Evolutionary conservation across 352 stramenopile species (phyloP).

Genomic region (Pythium angustatum): DNA sequence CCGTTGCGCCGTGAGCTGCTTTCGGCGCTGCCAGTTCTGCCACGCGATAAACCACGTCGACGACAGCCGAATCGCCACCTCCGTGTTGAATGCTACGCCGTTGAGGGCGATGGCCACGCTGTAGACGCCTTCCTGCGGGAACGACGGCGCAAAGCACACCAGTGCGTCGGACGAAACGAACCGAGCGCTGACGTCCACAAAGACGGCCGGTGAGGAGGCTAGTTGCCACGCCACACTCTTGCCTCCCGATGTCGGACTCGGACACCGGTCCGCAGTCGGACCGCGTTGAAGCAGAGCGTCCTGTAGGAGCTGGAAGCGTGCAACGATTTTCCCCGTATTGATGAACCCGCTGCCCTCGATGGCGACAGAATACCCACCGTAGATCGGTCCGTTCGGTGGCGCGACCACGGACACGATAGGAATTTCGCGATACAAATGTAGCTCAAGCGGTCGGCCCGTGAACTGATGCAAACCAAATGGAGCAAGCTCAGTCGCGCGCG

Average conservation of each 20-base stretch:
- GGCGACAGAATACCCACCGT: conserved; percentile 60
- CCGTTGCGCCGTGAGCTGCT: conserved; percentile 32
- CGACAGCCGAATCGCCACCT: conserved; percentile 32
- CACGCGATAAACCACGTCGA: conserved; percentile 74
- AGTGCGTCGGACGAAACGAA: conserved; percentile 56
- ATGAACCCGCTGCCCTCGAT: conserved; percentile 67
- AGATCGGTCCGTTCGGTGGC: conserved; percentile 76
- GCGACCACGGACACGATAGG: conserved; percentile 43
- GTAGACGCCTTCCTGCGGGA: conserved; percentile 69
- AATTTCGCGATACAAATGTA: conserved; percentile 57
- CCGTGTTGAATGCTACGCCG: conserved; percentile 58
- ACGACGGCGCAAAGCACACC: conserved; percentile 46
- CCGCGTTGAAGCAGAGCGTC: conserved; percentile 14
- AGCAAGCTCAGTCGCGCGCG: no score
- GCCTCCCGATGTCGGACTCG: neutral
- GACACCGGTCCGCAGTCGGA: neutral
- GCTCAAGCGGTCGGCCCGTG: conserved; percentile 44
- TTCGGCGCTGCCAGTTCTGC: conserved; percentile 84
- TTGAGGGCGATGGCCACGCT: conserved; percentile 67
- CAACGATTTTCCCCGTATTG: conserved; percentile 55
- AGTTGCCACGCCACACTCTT: neutral
- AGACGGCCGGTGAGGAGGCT: neutral
- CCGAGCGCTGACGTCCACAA: conserved; percentile 10
- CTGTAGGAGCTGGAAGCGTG: conserved; percentile 61
- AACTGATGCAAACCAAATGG: conserved; percentile 38